phyloP scores from a whole-genome alignment of 257 asterid species.

The Przewalskia tangutica region DNA sequence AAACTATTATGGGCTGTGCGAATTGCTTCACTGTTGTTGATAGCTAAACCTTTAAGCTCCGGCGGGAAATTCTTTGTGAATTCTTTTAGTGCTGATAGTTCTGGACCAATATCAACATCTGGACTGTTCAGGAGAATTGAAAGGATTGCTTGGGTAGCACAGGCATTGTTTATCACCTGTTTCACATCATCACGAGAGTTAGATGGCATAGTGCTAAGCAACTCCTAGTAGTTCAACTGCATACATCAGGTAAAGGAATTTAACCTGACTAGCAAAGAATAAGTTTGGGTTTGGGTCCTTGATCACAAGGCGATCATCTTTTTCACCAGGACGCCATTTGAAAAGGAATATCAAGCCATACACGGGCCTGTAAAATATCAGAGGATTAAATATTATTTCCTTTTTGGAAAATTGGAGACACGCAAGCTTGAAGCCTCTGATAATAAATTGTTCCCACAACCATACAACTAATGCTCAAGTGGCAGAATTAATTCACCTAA shows the following conservation, averaged over 20 bases:
- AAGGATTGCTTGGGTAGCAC: conserved; percentile 98
- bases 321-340: conserved; percentile 98
- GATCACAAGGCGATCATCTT: conserved; percentile 77
- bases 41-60: conserved; percentile 86
- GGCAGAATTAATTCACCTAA: conserved; percentile 39
- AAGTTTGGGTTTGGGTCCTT: conserved; percentile 90
- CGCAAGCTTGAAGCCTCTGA: background rate
- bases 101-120: conserved; percentile 85
- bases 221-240: background rate
- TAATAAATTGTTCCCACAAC: background rate
- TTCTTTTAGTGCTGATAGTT: conserved; percentile 66
- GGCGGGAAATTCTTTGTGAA: conserved; percentile 89
- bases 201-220: background rate
- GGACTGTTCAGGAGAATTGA: conserved; percentile 80
- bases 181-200: background rate
- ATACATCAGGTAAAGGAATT: conserved; percentile 6
- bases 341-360: conserved; percentile 93
- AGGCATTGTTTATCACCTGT: conserved; percentile 93
- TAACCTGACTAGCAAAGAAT: conserved; percentile 95
- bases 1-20: conserved; percentile 95
- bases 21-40: conserved; percentile 90
- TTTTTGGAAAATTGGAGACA: background rate
- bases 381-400: background rate
- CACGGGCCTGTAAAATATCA: conserved; percentile 51
- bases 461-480: background rate